Evolutionary conservation across 495 filamentous ascomycete genomes (phyloP), one percentile per base, ranked within the genome.

Genomic region (Podospora bellae-mahoneyi): DNA sequence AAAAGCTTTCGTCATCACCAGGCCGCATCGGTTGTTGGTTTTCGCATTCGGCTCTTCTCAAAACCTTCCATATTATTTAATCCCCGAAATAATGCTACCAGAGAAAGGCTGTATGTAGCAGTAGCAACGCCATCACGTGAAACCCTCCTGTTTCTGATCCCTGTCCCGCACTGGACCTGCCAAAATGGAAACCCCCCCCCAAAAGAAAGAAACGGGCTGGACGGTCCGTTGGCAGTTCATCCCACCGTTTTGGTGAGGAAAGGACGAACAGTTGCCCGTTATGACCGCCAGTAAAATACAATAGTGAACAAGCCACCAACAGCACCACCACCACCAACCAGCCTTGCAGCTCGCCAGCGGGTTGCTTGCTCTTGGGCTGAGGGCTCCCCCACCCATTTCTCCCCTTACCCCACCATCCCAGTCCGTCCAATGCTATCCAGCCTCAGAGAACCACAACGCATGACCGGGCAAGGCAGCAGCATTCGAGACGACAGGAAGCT

Each of bases 391-490:
- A 6, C 15, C 39, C 39, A 48, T 16, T 16, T 10, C 15, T 13
- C 39, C 39, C 39, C 39, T 48, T 10, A 48, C 39, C 39, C 39
- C 39, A 48, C 13, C 39, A 48, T 48, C 30, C 30, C 30, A 32
- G 30, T 1, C 7, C 30, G 30, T 32, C 30, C 30, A 32, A 32
- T 32, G 30, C 7, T 4, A 32, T 32, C 15, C 39, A 48, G 39
- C 39, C 39, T 48, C 39, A 48, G 6, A 48, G 39, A 32, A 32
- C 30, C 39, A 48, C 39, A 58, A 58, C 55, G 23, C 55, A 58
- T 19, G 23, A 20, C 7, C 55, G 23, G 23, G 27, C 59, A 48
- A 69, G 68, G 68, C 68, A 69, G 64, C 68, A 69, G 64, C 63
- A 69, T 69, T 69, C 58, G 44, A 62, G 23, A 63, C 30, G 60